phyloP scores from a whole-genome alignment of 176 grass and related monocot species.

The Musa beccarii region DNA sequence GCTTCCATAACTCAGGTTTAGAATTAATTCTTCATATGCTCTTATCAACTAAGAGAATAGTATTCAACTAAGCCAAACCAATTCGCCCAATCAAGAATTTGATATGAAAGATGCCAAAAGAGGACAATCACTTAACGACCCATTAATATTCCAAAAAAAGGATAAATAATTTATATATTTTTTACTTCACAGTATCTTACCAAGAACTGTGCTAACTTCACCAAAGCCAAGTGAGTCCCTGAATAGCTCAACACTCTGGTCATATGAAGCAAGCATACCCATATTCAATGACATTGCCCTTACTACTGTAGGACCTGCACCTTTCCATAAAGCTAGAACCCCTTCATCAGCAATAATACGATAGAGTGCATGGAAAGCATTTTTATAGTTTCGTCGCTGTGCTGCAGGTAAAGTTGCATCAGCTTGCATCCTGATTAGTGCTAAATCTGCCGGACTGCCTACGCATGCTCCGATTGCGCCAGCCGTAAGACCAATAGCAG shows the following conservation, averaged over 20 bases:
- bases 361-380: slow-evolving; percentile 86
- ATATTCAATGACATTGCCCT: slow-evolving; percentile 93
- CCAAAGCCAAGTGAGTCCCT: slow-evolving; percentile 73
- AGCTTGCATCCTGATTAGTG: slow-evolving; percentile 90
- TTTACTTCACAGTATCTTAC: slow-evolving; percentile 33
- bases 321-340: slow-evolving; percentile 86
- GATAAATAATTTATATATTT: no score
- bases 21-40: no score
- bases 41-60: no score
- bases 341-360: slow-evolving; percentile 91
- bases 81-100: no score
- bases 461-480: slow-evolving; percentile 81
- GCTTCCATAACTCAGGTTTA: no score
- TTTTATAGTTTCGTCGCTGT: slow-evolving; percentile 76
- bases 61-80: no score
- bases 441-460: slow-evolving; percentile 86
- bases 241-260: slow-evolving; percentile 87
- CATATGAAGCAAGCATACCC: slow-evolving; percentile 96
- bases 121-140: no score
- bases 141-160: no score
- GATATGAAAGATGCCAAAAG: no score
- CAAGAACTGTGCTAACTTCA: slow-evolving; percentile 71
- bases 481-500: slow-evolving; percentile 81
- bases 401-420: slow-evolving; percentile 79
- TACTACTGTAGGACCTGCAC: slow-evolving; percentile 84